phyloP scores from a whole-genome alignment of 2,329 filamentous ascomycete species.

The Ceratocystis albifundus region DNA sequence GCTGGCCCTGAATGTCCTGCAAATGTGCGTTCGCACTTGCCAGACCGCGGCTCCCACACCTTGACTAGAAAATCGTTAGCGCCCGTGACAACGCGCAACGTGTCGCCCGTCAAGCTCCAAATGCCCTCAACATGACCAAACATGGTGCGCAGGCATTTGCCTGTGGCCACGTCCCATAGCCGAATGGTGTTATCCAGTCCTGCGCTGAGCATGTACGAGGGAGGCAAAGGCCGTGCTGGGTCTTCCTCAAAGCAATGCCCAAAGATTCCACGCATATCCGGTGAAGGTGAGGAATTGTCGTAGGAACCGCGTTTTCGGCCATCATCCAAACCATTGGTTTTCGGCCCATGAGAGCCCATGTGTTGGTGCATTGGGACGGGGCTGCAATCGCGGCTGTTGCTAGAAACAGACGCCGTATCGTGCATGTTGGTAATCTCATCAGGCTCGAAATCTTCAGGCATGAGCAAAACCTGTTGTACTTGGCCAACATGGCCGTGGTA shows the following conservation, averaged over 20 bases:
- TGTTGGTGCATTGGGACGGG: conserved; percentile 23
- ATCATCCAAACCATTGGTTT: not conserved
- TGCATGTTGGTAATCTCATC: conserved; percentile 50
- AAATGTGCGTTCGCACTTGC: conserved; percentile 84
- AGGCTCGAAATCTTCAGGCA: conserved; percentile 80
- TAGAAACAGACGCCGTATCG: conserved; percentile 43
- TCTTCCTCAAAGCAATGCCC: conserved; percentile 52
- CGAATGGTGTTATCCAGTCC: conserved; percentile 85
- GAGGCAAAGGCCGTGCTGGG: conserved; percentile 56
- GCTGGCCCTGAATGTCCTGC: conserved; percentile 84
- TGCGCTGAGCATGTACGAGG: conserved; percentile 84
- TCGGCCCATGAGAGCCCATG: not conserved
- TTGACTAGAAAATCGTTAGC: conserved; percentile 93
- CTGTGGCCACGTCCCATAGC: conserved; percentile 78
- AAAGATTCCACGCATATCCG: conserved; percentile 44
- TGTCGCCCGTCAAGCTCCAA: conserved; percentile 85
- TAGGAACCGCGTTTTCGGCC: not conserved
- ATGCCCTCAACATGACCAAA: conserved; percentile 95
- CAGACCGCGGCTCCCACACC: conserved; percentile 80
- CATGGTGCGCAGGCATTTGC: conserved; percentile 77
- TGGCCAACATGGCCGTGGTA: conserved; percentile 90
- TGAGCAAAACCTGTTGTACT: conserved; percentile 77
- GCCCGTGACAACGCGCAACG: conserved; percentile 74
- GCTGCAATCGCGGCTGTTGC: conserved; percentile 33
- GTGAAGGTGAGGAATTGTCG: conserved; percentile 27